Evolutionary conservation across 192 early-diverging fungal genomes (phyloP).

Genomic region (Coemansia nantahalensis): DNA sequence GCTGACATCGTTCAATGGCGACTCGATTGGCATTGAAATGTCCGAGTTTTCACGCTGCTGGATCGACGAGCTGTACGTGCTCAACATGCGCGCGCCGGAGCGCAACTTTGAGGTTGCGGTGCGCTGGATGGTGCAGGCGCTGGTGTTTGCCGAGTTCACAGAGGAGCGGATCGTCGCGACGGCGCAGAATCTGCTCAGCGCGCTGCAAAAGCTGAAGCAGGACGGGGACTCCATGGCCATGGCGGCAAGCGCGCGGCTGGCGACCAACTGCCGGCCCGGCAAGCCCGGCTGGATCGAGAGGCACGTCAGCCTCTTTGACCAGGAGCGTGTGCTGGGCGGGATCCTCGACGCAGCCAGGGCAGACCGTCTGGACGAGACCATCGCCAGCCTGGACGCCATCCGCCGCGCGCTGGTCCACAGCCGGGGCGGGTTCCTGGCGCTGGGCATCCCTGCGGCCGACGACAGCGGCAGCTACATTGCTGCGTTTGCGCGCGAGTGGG

Average conservation of each 20-base stretch:
- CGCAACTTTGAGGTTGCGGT: constrained; percentile 29
- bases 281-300: constrained; percentile 55
- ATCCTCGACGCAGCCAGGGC: constrained; percentile 30
- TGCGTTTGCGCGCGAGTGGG: constrained; percentile 16
- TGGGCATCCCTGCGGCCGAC: constrained; percentile 12
- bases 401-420: constrained; percentile 4
- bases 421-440: constrained; percentile 16
- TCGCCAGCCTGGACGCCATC: constrained; percentile 10
- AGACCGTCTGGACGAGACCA: constrained; percentile 1
- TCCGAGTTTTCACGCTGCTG: constrained; percentile 48
- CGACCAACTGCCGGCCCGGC: constrained; percentile 29
- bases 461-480: constrained; percentile 13
- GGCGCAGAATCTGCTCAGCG: constrained; percentile 66
- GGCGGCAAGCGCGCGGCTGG: constrained; percentile 32
- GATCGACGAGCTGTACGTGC: too few relatives aligned
- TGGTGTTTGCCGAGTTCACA: constrained; percentile 68
- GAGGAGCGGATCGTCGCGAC: constrained; percentile 64
- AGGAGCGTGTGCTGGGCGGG: constrained; percentile 63
- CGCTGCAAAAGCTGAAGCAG: too few relatives aligned
- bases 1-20: constrained; percentile 42
- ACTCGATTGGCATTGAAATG: constrained; percentile 50
- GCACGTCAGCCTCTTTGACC: constrained; percentile 65
- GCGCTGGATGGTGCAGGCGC: constrained; percentile 53
- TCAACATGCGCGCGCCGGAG: constrained; percentile 35
- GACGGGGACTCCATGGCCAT: constrained; percentile 52